Evolutionary conservation across 129 eudicot genomes (phyloP), one percentile per base, ranked within the genome.

Genomic region (Flaveria trinervia): DNA sequence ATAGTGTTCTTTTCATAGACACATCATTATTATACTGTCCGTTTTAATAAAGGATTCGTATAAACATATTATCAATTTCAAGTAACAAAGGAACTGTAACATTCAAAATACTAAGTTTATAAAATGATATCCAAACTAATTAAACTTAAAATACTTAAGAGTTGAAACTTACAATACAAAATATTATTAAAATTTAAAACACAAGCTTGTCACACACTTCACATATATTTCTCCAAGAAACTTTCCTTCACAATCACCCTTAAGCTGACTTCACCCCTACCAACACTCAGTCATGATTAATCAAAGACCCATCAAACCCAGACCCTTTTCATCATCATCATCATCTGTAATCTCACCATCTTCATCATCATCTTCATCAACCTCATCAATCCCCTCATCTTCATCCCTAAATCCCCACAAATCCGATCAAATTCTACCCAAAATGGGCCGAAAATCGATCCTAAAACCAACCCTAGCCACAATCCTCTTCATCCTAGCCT

Each of bases 391-490:
- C 41, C 76, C 79, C 26, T 71, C 54, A 7, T 61, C 82, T 3
- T 61, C 72, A 10, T 52, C 73, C n/a, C 65, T 48, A 45, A 73
- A 80, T 43, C 57, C 36, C 71, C 65, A 26, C 44, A 57, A 66
- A 65, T 20, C 79, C 68, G 60, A 85, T 72, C 45, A 67, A 78
- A 48, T 30, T 72, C 20, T 39, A 26, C 16, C 55, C 68, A 81
- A 51, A 72, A 85, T 85, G 88, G 75, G 60, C 41, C 61, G 84
- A 73, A 80, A 50, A 77, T 78, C 87, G 3, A 26, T 85, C 72
- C 17, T 85, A 7, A 87, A 86, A 72, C 96, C 85, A 71, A 86
- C 92, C 83, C 80, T 90, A 1, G 57, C 71, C 36, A 54, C 89
- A 5, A 23, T 82, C 60, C 75, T 85, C 48, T 9, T 70, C n/a